These are phyloP conservation scores for Chaetomium strumarium DNA, from an alignment of 2,329 filamentous ascomycete species.

Conservation along the genomic window DNA sequence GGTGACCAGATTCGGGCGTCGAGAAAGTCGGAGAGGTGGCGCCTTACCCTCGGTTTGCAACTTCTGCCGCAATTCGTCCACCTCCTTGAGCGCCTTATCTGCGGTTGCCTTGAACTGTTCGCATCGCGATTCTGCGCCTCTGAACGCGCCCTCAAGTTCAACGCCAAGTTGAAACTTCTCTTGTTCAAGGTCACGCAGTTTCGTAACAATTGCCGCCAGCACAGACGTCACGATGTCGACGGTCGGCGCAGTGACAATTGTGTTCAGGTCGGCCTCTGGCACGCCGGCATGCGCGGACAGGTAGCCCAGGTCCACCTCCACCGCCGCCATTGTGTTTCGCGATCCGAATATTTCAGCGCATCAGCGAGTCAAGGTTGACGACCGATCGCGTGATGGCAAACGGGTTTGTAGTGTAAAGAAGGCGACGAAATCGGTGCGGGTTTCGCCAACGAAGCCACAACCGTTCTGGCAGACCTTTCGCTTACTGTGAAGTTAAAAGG, in stretches of 20 bases:
- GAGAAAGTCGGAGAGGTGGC: not conserved
- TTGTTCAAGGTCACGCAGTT: constrained; percentile 77
- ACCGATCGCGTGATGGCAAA: not conserved
- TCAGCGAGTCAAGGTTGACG: constrained; percentile 4
- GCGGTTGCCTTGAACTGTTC: constrained; percentile 75
- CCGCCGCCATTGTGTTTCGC: constrained; percentile 50
- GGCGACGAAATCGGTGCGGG: not conserved
- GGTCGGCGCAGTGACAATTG: constrained; percentile 63
- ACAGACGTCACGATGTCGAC: constrained; percentile 70
- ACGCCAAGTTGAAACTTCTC: constrained; percentile 88
- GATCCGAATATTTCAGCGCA: constrained; percentile 17
- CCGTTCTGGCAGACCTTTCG: constrained; percentile 5
- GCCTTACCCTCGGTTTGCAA: constrained; percentile 72
- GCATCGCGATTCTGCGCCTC: constrained; percentile 74
- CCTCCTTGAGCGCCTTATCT: constrained; percentile 77
- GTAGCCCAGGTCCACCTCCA: constrained; percentile 63
- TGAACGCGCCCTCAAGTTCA: constrained; percentile 84
- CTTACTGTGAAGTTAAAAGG: constrained; percentile 6
- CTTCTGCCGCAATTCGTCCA: constrained; percentile 74
- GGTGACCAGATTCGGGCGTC: not conserved
- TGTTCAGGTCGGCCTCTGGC: constrained; percentile 56
- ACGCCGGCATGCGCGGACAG: constrained; percentile 66
- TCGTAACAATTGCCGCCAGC: constrained; percentile 66
- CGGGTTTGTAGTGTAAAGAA: not conserved
- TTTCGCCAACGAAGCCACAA: not conserved